Evolutionary conservation across 805 yeast genomes (phyloP), one percentile per base, ranked within the genome.

Genomic region (Tetrapisispora taiwanensis): DNA sequence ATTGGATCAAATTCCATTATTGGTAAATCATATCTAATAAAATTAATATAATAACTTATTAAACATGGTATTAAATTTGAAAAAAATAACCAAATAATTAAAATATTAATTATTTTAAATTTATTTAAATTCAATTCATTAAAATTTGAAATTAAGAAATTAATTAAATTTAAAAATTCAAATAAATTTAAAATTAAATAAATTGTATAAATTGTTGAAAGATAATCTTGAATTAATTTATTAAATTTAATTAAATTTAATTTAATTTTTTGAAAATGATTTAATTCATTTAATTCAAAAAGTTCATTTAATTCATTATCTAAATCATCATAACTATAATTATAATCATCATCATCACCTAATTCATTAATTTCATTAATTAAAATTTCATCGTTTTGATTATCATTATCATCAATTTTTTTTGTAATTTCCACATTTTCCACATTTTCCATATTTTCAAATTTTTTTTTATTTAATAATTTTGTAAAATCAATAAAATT

Each of bases 1-100:
- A 60, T 56, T 18, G 63, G 65, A 43, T 60, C 65, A 28, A 58
- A 34, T 30, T 53, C 52, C 30, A 60, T 50, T 33, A 50, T 42
- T 18, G 46, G 42, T 30, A 55, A 44, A 28, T 58, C 63, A 43
- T 58, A 56, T 36, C 63, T 58, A 15, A 58, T 54, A 36, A 60
- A 60, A 45, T 60, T 60, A 49, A 60, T 37, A 44, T 59, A 60
- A 48, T 59, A 59, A 22, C 53, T 48, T 14, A 52, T 40, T 1
- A 56, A 27, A 9, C 49, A 30, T n/a, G 65, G 65, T 15, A 54
- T 1, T 7, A 43, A 31, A 18, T 49, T 35, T 20, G 54, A 47
- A 26, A 51, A 40, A 2, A 26, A 12, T 12, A 50, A 34, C 62
- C 62, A 57, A 14, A 48, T n/a, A n/a, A n/a, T 40, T 15, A 30